Evolutionary conservation across 1,284 basidiomycete species (phyloP).

Genomic region (Sanghuangporus sanghuang): DNA sequence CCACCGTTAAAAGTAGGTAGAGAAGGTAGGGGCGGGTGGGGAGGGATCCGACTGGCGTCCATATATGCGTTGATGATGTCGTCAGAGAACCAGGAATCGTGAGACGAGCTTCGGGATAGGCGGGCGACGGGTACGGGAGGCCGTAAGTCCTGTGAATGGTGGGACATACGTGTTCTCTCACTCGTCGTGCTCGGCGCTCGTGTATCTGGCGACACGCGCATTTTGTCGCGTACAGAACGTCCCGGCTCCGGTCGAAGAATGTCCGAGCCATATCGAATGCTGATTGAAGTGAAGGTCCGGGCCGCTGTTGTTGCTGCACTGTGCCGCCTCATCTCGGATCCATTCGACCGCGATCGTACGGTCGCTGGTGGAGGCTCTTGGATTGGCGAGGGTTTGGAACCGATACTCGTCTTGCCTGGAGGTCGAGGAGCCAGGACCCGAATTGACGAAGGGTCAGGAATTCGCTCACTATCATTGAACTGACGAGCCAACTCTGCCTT

Average conservation of each 20-base stretch:
- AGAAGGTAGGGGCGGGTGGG: neutral
- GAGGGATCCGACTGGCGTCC: neutral
- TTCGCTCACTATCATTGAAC: slow-evolving; percentile 5
- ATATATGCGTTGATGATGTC: neutral
- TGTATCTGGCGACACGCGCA: slow-evolving; percentile 17
- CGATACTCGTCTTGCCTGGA: neutral
- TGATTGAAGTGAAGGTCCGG: slow-evolving; percentile 13
- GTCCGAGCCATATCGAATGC: slow-evolving; percentile 27
- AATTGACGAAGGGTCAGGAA: too few species aligned
- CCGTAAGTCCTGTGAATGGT: neutral
- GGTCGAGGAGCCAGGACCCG: neutral
- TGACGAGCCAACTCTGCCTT: slow-evolving; percentile 13
- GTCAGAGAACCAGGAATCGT: slow-evolving; percentile 7
- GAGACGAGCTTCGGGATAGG: too few species aligned
- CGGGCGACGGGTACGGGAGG: too few species aligned
- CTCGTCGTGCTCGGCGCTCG: slow-evolving; percentile 6
- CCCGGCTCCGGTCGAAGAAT: slow-evolving; percentile 25
- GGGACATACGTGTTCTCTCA: neutral
- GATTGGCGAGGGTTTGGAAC: neutral
- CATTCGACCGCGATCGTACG: neutral
- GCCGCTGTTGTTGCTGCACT: neutral
- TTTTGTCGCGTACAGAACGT: slow-evolving; percentile 16
- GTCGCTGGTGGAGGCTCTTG: neutral
- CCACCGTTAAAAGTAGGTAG: neutral
- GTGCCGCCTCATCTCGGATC: neutral